Evolutionary conservation across 2,329 filamentous ascomycete species (phyloP), one percentile per base, ranked within the genome.

Genomic region (Fonsecaea nubica): DNA sequence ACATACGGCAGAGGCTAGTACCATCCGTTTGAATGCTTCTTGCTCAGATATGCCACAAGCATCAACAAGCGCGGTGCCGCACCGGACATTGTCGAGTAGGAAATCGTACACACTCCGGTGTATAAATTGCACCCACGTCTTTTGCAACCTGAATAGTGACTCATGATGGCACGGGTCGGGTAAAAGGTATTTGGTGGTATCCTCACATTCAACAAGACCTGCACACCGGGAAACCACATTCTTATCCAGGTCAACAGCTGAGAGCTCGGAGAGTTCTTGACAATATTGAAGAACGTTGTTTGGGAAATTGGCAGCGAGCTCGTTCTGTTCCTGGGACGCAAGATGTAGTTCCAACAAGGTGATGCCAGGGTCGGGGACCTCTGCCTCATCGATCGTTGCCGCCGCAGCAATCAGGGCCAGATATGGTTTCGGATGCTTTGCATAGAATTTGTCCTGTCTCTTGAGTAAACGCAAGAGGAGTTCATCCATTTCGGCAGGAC

Each of bases 371-470:
- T n/a, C n/a, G n/a, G n/a, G n/a, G n/a, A n/a, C n/a, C n/a, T n/a
- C n/a, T n/a, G n/a, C n/a, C n/a, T n/a, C n/a, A n/a, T n/a, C n/a
- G n/a, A n/a, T n/a, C n/a, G n/a, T n/a, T n/a, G n/a, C n/a, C n/a
- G n/a, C n/a, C n/a, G n/a, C 50, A 42, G 18, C 30, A 32, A 40
- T 13, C n/a, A 66, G 9, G 8, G 9, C 21, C 4, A 66, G 48
- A 33, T 66, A 63, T 50, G 60, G 54, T 30, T 66, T 66, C 3
- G 64, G 64, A 36, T 63, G 52, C 30, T 60, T 66, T n/a, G 36
- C 54, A 50, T 66, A 66, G 38, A 63, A 66, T 8, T 35, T 59
- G 53, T 66, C 64, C 55, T 60, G 60, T 13, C 60, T 42, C 54
- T 66, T 40, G 7, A 66, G 45, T 13, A 66, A 30, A 13, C 38